Base-by-base conservation (phyloP, 371 early-diverging fungal species). In the Saksenaea vasiformis region DNA sequence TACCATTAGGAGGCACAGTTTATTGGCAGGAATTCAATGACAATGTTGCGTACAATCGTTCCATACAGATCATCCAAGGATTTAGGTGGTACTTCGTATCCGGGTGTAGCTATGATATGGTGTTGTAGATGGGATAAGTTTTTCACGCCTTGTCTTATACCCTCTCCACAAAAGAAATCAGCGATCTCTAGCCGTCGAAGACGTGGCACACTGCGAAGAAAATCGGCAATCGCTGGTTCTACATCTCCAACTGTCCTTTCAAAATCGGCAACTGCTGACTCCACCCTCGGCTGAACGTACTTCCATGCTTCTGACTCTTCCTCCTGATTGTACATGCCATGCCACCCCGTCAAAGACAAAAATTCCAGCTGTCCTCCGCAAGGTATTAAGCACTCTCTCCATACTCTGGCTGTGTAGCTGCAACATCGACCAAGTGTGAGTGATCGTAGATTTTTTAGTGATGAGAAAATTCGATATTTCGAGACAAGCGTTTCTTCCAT, bases 391-490 rank as follows among this genome's bases (percentile, higher is more conserved):
- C 51, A 47, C 22, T 47, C 51, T 47, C 51, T 47, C 51, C 51
- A 47, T 4, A 47, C 51, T 47, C 51, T 17, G 2, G 51, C 51
- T 3, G 51, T 47, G 11, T 47, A 47, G 26, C 51, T 47, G 22
- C 24, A 22, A 2, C 51, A 47, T 11, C 11, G 51, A 26, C 51
- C 51, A 5, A 47, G 11, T 47, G 51, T 47, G 22, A 47, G 51
- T 10, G 51, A 47, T 19, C 51, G 51, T 7, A 47, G 22, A 22
- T 47, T 47, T 22, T 22, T n/a, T 22, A 47, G 22, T 22, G 51
- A 47, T 10, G 51, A 47, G 10, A 47, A 47, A 17, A 47, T 47
- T n/a, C 51, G 51, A 47, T 47, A 47, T 47, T 47, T 47, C 24
- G 51, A 10, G 10, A 47, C n/a, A 22, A 47, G 51, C 24, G 51